Evolutionary conservation across 129 eudicot genomes (phyloP).

Genomic region (Tagetes erecta): DNA sequence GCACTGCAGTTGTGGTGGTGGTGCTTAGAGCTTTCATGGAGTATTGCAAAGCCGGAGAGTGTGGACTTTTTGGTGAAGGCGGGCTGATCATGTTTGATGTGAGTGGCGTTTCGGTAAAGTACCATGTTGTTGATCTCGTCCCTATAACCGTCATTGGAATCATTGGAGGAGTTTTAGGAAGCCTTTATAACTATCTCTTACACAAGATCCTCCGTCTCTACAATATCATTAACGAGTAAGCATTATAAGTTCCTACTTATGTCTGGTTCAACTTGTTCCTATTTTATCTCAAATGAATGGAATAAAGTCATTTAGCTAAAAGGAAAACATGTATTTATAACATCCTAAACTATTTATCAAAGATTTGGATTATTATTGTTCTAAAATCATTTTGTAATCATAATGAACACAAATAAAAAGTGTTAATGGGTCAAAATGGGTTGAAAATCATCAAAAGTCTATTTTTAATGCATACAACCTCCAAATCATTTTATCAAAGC

Average conservation of each 20-base stretch:
- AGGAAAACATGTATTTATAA: not conserved
- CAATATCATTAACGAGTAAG: constrained; percentile 79
- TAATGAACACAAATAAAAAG: too few species aligned
- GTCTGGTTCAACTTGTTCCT: not conserved
- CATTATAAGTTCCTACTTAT: not conserved
- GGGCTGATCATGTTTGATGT: constrained; percentile 92
- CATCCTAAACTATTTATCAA: too few species aligned
- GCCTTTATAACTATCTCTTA: constrained; percentile 74
- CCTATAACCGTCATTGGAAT: constrained; percentile 70
- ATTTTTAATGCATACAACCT: constrained; percentile 10
- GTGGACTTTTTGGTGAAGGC: constrained; percentile 94
- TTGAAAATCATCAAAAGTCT: not conserved
- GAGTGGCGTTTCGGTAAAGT: constrained; percentile 62
- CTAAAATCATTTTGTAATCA: too few species aligned
- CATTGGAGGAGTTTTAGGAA: constrained; percentile 86
- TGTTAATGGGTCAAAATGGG: not conserved
- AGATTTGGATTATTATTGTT: too few species aligned
- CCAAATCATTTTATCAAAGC: not conserved
- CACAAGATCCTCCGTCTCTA: constrained; percentile 77
- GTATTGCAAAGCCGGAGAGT: constrained; percentile 65
- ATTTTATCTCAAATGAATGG: not conserved
- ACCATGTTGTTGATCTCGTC: constrained; percentile 62
- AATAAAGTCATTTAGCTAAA: not conserved
- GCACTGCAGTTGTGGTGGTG: constrained; percentile 91
- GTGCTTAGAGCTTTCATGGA: constrained; percentile 80